Evolutionary conservation across 2,329 filamentous ascomycete genomes (phyloP).

Genomic region (Arachnomyces sp.): DNA sequence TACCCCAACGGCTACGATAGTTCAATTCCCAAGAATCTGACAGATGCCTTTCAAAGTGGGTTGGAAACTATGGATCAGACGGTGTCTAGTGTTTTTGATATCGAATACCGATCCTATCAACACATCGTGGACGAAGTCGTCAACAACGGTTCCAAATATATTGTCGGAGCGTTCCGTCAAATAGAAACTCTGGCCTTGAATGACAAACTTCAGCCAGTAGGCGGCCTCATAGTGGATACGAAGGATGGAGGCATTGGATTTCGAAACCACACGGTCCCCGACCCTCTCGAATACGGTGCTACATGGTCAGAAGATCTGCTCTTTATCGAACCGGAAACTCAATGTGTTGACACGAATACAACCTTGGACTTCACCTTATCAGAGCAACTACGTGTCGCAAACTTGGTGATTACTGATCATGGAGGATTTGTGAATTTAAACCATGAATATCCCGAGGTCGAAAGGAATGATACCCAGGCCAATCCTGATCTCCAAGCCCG

Average conservation of each 20-base stretch:
- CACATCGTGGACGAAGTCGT: slow-evolving; percentile 13
- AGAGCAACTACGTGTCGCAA: slow-evolving; percentile 3
- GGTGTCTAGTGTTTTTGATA: slow-evolving; percentile 38
- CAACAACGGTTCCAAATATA: slow-evolving; percentile 25
- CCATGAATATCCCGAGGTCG: slow-evolving; percentile 23
- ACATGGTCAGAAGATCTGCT: slow-evolving; percentile 42
- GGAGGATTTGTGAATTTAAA: slow-evolving; percentile 38
- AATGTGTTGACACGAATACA: slow-evolving; percentile 34
- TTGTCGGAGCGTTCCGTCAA: slow-evolving; percentile 23
- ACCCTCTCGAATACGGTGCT: slow-evolving; percentile 25
- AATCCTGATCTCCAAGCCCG: slow-evolving; percentile 31
- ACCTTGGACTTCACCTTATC: slow-evolving; percentile 35
- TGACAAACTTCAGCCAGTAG: slow-evolving; percentile 27
- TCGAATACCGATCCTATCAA: slow-evolving; percentile 27
- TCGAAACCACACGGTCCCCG: slow-evolving; percentile 38
- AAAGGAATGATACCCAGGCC: slow-evolving; percentile 24
- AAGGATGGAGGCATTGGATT: slow-evolving; percentile 37
- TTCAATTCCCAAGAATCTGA: slow-evolving; percentile 26
- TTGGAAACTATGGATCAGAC: slow-evolving; percentile 18
- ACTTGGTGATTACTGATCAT: slow-evolving; percentile 32
- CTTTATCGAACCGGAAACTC: slow-evolving; percentile 39
- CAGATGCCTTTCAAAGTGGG: slow-evolving; percentile 34
- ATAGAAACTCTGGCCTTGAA: slow-evolving; percentile 26
- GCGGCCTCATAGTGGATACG: slow-evolving; percentile 39
- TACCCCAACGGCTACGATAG: slow-evolving; percentile 22